Conservation (phyloP, 208 protist genomes). For the Wallacemonas sp. region DNA sequence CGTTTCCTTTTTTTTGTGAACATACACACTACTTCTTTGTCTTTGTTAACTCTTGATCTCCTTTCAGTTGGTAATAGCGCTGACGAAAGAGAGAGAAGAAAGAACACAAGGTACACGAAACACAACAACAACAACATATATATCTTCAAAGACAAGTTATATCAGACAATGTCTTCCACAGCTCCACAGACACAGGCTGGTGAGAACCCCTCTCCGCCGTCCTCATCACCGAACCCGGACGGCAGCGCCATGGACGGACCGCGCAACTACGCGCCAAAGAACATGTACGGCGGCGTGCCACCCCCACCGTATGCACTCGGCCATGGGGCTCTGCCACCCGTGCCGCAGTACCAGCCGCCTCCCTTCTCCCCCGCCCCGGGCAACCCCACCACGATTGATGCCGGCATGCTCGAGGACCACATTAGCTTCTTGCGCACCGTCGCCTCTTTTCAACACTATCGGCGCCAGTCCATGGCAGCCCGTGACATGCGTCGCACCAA, state of each 20-base stretch:
- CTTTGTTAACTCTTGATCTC: too few relatives aligned
- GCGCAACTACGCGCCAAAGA: conserved; percentile 14
- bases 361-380: conserved; percentile 20
- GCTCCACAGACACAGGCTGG: background rate
- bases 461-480: conserved; percentile 61
- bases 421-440: conserved; percentile 88
- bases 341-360: conserved; percentile 35
- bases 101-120: background rate
- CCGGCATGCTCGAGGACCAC: conserved; percentile 87
- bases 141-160: background rate
- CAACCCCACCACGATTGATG: conserved; percentile 26
- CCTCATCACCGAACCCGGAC: background rate
- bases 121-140: background rate
- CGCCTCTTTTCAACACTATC: conserved; percentile 77
- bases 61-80: too few relatives aligned
- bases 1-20: background rate
- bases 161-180: too few relatives aligned
- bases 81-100: background rate
- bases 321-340: conserved; percentile 17
- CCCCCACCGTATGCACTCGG: conserved; percentile 38
- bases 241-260: too few relatives aligned
- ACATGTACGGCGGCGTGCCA: conserved; percentile 38
- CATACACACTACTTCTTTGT: conserved; percentile 3
- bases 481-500: conserved; percentile 77
- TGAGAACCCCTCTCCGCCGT: background rate